Percentiles rank a stretch among this genome's conserved stretches.
These are phyloP conservation scores for Gaultheria prostrata DNA, from an alignment of 148 eudicot genomes.

Conservation along the genomic window DNA sequence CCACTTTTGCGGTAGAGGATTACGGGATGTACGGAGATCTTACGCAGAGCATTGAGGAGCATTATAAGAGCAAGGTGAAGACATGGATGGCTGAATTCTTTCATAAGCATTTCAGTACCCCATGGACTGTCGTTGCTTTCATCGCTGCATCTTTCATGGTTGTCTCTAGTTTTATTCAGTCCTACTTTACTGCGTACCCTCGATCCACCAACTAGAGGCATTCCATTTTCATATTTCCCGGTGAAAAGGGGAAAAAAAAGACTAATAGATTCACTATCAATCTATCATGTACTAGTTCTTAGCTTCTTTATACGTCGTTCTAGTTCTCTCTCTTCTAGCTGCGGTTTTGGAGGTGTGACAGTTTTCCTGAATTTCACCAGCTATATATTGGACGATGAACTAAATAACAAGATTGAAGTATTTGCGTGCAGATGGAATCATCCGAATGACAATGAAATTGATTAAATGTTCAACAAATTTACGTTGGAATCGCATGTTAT, in stretches of 20 bases:
- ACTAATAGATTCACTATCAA: not conserved
- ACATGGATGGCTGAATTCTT: slow-evolving; percentile 7
- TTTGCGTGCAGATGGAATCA: not conserved
- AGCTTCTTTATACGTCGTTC: not conserved
- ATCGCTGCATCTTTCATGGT: not conserved
- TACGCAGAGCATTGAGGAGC: not conserved
- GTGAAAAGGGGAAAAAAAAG: not conserved
- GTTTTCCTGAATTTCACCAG: not conserved
- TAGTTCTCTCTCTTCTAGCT: not conserved
- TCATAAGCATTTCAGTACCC: slow-evolving; percentile 2
- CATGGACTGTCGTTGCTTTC: slow-evolving; percentile 7
- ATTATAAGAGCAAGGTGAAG: not conserved
- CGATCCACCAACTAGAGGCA: not conserved
- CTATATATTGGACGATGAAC: not conserved
- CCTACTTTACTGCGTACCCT: not conserved
- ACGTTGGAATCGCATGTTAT: not conserved
- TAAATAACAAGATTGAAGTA: not conserved
- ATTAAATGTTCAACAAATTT: not conserved
- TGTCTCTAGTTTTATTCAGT: not conserved
- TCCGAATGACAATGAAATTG: not conserved
- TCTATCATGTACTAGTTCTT: not conserved
- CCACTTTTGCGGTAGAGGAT: not conserved
- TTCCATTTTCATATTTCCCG: not conserved
- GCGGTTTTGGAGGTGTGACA: not conserved
- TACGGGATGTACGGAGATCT: not conserved